Percentiles rank a stretch among this genome's conserved stretches.
Conservation (phyloP, 495 filamentous ascomycete species). For the Paragyromitra xinjiangensis region DNA sequence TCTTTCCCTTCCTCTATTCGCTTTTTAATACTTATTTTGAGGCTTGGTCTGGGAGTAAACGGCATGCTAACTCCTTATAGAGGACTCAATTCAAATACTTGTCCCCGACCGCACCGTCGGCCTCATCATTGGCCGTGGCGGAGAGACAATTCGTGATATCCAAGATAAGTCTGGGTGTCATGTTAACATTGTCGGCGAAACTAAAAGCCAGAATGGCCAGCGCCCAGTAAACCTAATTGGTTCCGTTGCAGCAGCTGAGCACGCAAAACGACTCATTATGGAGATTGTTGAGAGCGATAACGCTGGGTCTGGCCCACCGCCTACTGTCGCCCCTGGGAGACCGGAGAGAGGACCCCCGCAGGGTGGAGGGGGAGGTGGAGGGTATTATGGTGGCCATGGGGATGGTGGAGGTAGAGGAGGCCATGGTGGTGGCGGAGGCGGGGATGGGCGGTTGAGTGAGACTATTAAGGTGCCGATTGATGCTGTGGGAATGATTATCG, state of each 20-base stretch:
- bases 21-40: background rate
- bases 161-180: conserved; percentile 86
- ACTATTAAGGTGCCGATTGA: conserved; percentile 82
- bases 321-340: conserved; percentile 34
- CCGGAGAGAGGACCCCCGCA: conserved; percentile 40
- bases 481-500: conserved; percentile 90
- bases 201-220: conserved; percentile 82
- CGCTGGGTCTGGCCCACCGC: conserved; percentile 59
- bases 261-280: conserved; percentile 80
- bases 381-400: conserved; percentile 57
- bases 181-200: conserved; percentile 87
- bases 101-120: conserved; percentile 89
- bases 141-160: conserved; percentile 87
- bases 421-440: conserved; percentile 58
- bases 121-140: conserved; percentile 83
- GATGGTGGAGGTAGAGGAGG: conserved; percentile 59
- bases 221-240: conserved; percentile 87
- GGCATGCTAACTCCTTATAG: conserved; percentile 62
- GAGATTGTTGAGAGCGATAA: conserved; percentile 89
- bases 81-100: conserved; percentile 83
- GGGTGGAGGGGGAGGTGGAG: conserved; percentile 45
- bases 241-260: conserved; percentile 68
- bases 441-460: conserved; percentile 74
- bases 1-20: background rate
- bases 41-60: background rate